Conservation (phyloP, 2,329 filamentous ascomycete genomes). For the Cercospora brassicicola region DNA sequence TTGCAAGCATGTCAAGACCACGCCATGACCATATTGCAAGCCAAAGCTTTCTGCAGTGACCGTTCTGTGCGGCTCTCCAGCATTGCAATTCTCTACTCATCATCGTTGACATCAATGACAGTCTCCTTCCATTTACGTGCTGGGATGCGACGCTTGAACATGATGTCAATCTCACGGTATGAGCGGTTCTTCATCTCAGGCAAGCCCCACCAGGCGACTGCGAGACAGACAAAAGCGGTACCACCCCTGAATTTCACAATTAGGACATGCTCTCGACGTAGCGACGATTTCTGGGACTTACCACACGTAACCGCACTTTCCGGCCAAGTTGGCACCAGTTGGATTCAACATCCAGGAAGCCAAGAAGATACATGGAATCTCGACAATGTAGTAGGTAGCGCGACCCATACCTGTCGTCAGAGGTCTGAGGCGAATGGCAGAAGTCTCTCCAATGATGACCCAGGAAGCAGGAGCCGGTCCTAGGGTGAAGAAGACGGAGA, state of each 20-base stretch:
- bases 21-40: neutral
- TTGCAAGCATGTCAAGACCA: neutral
- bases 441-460: slow-evolving; percentile 68
- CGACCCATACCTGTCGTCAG: slow-evolving; percentile 67
- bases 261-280: neutral
- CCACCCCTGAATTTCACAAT: slow-evolving; percentile 43
- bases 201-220: slow-evolving; percentile 51
- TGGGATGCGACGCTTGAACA: slow-evolving; percentile 56
- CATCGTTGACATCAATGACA: slow-evolving; percentile 58
- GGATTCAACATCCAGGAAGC: slow-evolving; percentile 59
- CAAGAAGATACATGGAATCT: slow-evolving; percentile 66
- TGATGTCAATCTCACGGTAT: slow-evolving; percentile 63
- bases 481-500: slow-evolving; percentile 64
- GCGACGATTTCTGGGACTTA: neutral
- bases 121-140: slow-evolving; percentile 60
- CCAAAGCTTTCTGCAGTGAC: neutral
- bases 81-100: slow-evolving; percentile 54
- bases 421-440: slow-evolving; percentile 63
- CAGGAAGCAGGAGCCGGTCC: slow-evolving; percentile 65
- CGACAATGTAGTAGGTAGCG: slow-evolving; percentile 62
- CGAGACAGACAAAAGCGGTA: slow-evolving; percentile 58
- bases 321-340: slow-evolving; percentile 43
- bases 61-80: neutral
- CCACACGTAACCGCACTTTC: slow-evolving; percentile 61
- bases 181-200: slow-evolving; percentile 61